Evolutionary conservation across 768 basidiomycete genomes (phyloP).

Genomic region (Sistotremastrum niveocremeum): DNA sequence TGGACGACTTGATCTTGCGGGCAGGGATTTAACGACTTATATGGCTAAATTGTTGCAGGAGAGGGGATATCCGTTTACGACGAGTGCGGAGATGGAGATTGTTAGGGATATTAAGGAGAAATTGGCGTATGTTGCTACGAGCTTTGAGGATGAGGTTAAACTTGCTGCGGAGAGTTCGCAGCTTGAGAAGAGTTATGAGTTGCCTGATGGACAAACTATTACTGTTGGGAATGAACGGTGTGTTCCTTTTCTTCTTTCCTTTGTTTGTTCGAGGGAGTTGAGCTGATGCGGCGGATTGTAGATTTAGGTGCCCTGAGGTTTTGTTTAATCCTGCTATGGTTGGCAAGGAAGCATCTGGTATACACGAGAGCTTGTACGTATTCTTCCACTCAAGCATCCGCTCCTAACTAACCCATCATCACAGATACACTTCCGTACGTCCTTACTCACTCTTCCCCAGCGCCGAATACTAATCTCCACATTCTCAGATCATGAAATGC

Average conservation of each 20-base stretch:
- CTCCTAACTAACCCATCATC: neutral
- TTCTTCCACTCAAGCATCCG: neutral
- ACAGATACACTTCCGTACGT: no score
- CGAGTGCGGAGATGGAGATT: conserved; percentile 86
- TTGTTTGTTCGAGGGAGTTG: neutral
- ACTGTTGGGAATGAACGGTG: conserved; percentile 62
- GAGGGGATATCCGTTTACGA: conserved; percentile 89
- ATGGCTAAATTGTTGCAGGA: conserved; percentile 79
- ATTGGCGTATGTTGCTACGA: conserved; percentile 87
- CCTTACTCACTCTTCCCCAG: no score
- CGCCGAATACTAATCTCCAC: neutral
- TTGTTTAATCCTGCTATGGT: conserved; percentile 48
- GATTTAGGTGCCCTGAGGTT: conserved; percentile 44
- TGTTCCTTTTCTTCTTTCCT: conserved; percentile 4
- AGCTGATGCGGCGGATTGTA: conserved; percentile 5
- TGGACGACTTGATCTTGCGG: conserved; percentile 81
- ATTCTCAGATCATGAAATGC: conserved; percentile 45
- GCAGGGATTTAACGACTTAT: conserved; percentile 80
- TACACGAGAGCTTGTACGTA: conserved; percentile 50
- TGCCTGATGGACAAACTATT: conserved; percentile 89
- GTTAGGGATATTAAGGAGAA: conserved; percentile 93
- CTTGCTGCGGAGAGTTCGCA: conserved; percentile 81
- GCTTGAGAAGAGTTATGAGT: conserved; percentile 87
- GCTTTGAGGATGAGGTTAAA: conserved; percentile 89
- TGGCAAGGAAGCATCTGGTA: conserved; percentile 72